These are phyloP conservation scores for Neofusicoccum kwambonambiense DNA, from an alignment of 2,329 filamentous ascomycete species.

Conservation along the genomic window DNA sequence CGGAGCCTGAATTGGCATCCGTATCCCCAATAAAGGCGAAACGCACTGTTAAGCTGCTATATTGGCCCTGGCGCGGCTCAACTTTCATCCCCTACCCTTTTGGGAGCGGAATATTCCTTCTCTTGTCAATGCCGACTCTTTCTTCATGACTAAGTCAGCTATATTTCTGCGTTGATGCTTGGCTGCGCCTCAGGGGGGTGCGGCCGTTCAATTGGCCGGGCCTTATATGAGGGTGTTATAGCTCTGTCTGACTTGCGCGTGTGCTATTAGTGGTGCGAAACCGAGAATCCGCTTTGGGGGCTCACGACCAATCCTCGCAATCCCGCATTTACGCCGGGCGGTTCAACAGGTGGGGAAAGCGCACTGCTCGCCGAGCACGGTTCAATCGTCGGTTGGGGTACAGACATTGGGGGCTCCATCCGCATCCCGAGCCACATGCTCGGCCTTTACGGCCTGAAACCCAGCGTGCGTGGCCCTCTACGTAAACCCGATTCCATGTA, in stretches of 20 bases:
- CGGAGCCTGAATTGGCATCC: neutral
- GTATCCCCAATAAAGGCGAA: neutral
- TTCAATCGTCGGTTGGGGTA: slow-evolving; percentile 58
- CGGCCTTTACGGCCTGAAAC: slow-evolving; percentile 31
- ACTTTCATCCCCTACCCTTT: neutral
- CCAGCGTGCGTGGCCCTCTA: slow-evolving; percentile 19
- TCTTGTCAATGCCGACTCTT: neutral
- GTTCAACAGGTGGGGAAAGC: slow-evolving; percentile 60
- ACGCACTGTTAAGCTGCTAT: slow-evolving; percentile 9
- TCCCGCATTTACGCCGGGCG: slow-evolving; percentile 51
- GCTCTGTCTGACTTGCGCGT: neutral
- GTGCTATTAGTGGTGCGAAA: slow-evolving; percentile 50
- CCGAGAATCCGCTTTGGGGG: slow-evolving; percentile 54
- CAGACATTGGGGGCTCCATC: slow-evolving; percentile 58
- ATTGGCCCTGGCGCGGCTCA: neutral
- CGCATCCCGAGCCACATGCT: slow-evolving; percentile 49
- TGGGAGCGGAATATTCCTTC: neutral
- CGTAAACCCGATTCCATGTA: neutral
- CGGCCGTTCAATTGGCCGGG: neutral
- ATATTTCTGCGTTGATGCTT: neutral
- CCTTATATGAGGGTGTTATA: slow-evolving; percentile 20
- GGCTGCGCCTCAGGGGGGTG: neutral
- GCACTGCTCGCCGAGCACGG: slow-evolving; percentile 56
- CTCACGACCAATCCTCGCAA: slow-evolving; percentile 49
- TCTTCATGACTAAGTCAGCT: neutral